Conservation (phyloP, 352 stramenopile species). For the Phytophthora hybrid region DNA sequence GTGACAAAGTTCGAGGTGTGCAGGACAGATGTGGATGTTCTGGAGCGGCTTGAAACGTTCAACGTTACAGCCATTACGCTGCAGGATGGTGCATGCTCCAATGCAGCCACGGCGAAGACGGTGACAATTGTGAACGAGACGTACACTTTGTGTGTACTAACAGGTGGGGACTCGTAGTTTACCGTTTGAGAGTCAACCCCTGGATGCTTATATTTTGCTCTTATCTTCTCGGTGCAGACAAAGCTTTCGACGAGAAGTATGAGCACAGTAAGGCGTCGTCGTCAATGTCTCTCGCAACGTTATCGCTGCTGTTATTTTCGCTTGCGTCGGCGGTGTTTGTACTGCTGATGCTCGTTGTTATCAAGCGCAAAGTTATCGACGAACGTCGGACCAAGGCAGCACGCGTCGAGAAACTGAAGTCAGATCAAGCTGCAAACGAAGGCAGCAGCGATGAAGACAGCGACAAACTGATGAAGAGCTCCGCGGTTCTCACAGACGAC, state of each 20-base stretch:
- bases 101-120: slow-evolving; percentile 6
- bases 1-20: slow-evolving; percentile 44
- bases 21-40: slow-evolving; percentile 37
- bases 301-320: slow-evolving; percentile 33
- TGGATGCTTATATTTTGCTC: neutral
- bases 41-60: slow-evolving; percentile 38
- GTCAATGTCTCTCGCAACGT: slow-evolving; percentile 33
- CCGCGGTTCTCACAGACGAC: slow-evolving; percentile 48
- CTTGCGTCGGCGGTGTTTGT: slow-evolving; percentile 27
- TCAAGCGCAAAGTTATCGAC: slow-evolving; percentile 41
- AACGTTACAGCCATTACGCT: slow-evolving; percentile 24
- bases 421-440: slow-evolving; percentile 18
- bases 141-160: slow-evolving; percentile 40
- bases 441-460: slow-evolving; percentile 34
- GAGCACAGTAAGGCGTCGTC: slow-evolving; percentile 22
- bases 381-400: slow-evolving; percentile 33
- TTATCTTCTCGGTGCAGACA: slow-evolving; percentile 6
- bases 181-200: neutral
- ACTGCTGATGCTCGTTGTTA: slow-evolving; percentile 33
- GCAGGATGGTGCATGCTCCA: slow-evolving; percentile 12
- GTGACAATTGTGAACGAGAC: slow-evolving; percentile 30
- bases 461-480: slow-evolving; percentile 39
- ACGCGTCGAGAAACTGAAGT: slow-evolving; percentile 23
- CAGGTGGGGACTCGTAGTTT: slow-evolving; percentile 14
- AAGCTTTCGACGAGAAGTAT: slow-evolving; percentile 35